Base-by-base conservation (phyloP, 345 rosid genomes). In the Excoecaria cochinchinensis region DNA sequence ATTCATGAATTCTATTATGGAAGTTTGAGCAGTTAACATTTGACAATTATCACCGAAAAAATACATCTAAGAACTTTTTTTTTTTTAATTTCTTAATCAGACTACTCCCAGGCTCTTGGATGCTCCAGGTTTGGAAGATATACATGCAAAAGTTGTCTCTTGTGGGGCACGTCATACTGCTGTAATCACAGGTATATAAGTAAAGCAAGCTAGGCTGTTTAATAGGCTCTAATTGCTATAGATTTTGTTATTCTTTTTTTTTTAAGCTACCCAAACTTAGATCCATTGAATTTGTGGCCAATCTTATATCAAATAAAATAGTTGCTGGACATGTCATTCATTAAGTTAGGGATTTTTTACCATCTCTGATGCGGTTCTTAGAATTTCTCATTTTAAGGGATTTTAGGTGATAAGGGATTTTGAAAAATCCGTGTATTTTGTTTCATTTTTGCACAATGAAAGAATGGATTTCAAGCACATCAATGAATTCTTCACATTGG, bases 81-180 rank as follows among this genome's bases (percentile, higher is more conserved):
- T 76, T 42, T 44, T 74, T 84, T 75, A 62, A 67, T 78, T 78
- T 82, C 65, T 68, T 10, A 69, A 80, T 55, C 97, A 96, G 99
- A 90, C 89, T 81, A 80, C 86, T 25, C 99, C 99, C 11, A 90
- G 94, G 81, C 80, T 96, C 58, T 77, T 96, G 87, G 98, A 96
- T 36, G 93, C 97, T 81, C 89, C 95, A 19, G 86, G 89, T 75
- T 74, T 93, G 87, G 98, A 92, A 76, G 82, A 90, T 62, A 77
- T 69, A 6, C 81, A 87, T 62, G 89, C 85, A 46, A 89, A 84
- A 82, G 72, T 70, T 4, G 80, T 96, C 59, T 92, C 99, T n/a
- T 93, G 98, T 31, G 99, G 99, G 51, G 99, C 99, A 72, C 98
- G 99, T 60, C 97, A 96, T 86, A 88, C 86, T 17, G 95, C 98